Base-by-base conservation (phyloP, 306 rosid species). In the Leucaena leucocephala region DNA sequence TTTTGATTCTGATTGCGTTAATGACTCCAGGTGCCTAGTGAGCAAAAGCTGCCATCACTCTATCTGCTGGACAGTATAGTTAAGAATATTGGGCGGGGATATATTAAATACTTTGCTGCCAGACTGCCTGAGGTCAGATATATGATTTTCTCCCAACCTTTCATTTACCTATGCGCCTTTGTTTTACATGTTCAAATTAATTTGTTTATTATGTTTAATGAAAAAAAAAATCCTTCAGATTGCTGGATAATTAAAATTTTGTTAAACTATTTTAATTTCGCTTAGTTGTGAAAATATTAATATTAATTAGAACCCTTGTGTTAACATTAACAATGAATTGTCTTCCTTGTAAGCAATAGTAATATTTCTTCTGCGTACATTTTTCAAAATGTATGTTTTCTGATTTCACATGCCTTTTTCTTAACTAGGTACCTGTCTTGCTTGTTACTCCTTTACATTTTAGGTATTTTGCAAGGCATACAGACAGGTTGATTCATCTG, bases 41-140 rank as follows among this genome's bases (percentile, higher is more conserved):
- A 94, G 27, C 97, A 90, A 85, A 94, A 94, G 89, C 89, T 94
- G 62, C 98, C 98, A 44, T 90, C 98, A 15, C 98, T 94, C 66
- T 94, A 94, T 88, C 97, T 94, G 78, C 76, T 94, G 76, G 98
- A 94, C 94, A 92, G 98, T 83, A 94, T 94, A 66, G 97, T 94
- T 66, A 94, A 94, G 96, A 94, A 94, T 83, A 92, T 94, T 8
- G 97, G 98, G 80, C 84, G 90, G 84, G 96, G 89, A 80, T 94
- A 94, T 85, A 91, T 91, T 54, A 94, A 91, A 83, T 80, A 85
- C 80, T 94, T 94, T 74, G 96, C 96, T 80, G 78, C 86, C 78
- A 94, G 76, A 80, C 85, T 94, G n/a, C 98, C 97, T 22, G 98
- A 94, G 98, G 98, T 94, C 72, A 85, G 98, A 84, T 76, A 78